Evolutionary conservation across 1,284 basidiomycete genomes (phyloP), one percentile per base, ranked within the genome.

Genomic region (Coniferiporia sulphurascens): DNA sequence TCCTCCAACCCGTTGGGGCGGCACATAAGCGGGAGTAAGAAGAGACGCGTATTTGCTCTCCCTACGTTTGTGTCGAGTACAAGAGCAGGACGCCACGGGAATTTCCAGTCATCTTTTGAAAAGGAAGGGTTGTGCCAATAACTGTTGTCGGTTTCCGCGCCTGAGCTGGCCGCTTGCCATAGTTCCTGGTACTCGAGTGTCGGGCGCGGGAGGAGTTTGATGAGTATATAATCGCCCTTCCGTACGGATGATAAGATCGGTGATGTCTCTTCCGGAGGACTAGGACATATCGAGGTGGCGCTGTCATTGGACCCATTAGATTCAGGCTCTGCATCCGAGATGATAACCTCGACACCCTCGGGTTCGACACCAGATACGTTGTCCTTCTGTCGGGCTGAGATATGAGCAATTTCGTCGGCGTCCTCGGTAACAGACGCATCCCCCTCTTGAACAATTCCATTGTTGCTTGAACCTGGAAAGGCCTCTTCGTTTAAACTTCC

Each of bases 61-160:
- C 46, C 34, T 12, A 15, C 27, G 22, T 49, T n/a, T n/a, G 55
- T 46, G 13, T 50, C 48, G 10, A 36, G 34, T 13, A 59, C 52
- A 15, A 59, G 44, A 43, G 52, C 58, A 13, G 52, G 52, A 19
- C 58, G 51, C 21, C 22, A 59, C 3, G 58, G 46, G 45, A 59
- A 59, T 13, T 55, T 51, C 58, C 58, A 59, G 5, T 54, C 52
- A 9, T 49, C 58, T 19, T 34, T 21, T 12, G 58, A 59, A 21
- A 59, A 35, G 9, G 58, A 59, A 7, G 58, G 58, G 34, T 55
- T 55, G 22, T 55, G 52, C 58, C 58, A 59, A 19, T 59, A 59
- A 22, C 58, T 59, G 35, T 54, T 50, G 44, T 58, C 56, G 15
- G n/a, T 17, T 19, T 34, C 13, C 21, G 10, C 56, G 7, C 22